Percentiles rank a stretch among this genome's conserved stretches.
Conservation (phyloP, 305 asterid species). For the Fraxinus latifolia region DNA sequence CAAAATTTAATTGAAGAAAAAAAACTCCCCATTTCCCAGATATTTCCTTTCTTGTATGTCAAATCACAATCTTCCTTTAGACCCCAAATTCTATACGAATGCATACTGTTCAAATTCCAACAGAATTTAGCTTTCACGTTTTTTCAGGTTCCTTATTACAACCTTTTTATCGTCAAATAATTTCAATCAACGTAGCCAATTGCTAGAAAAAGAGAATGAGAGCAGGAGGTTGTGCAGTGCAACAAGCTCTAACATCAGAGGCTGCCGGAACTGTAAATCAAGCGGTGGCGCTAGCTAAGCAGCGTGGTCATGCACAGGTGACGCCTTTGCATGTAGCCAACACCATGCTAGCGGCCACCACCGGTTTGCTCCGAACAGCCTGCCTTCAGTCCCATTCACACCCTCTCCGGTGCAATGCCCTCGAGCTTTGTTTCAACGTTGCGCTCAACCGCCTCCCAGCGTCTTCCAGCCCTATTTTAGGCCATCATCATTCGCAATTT, state of each 20-base stretch:
- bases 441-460: slow-evolving; percentile 84
- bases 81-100: slow-evolving; percentile 34
- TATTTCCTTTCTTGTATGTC: slow-evolving; percentile 10
- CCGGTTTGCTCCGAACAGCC: slow-evolving; percentile 57
- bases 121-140: slow-evolving; percentile 35
- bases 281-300: slow-evolving; percentile 62
- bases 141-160: slow-evolving; percentile 2
- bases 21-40: slow-evolving; percentile 28
- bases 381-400: slow-evolving; percentile 76
- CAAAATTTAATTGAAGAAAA: slow-evolving; percentile 62
- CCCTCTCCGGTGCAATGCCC: slow-evolving; percentile 86
- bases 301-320: slow-evolving; percentile 91
- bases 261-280: slow-evolving; percentile 65
- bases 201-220: slow-evolving; percentile 36
- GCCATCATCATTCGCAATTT: slow-evolving; percentile 23
- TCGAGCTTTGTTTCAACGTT: slow-evolving; percentile 93
- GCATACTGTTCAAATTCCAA: slow-evolving; percentile 46
- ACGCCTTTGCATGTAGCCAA: slow-evolving; percentile 92
- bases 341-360: slow-evolving; percentile 61
- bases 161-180: not conserved
- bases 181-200: not conserved
- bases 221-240: slow-evolving; percentile 61
- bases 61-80: slow-evolving; percentile 35
- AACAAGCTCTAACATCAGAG: slow-evolving; percentile 60
- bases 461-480: slow-evolving; percentile 40